Percentiles rank a stretch among this genome's conserved stretches.
Evolutionary conservation across 768 basidiomycete genomes (phyloP).

Genomic region (Brasilioporus rufonigricans): DNA sequence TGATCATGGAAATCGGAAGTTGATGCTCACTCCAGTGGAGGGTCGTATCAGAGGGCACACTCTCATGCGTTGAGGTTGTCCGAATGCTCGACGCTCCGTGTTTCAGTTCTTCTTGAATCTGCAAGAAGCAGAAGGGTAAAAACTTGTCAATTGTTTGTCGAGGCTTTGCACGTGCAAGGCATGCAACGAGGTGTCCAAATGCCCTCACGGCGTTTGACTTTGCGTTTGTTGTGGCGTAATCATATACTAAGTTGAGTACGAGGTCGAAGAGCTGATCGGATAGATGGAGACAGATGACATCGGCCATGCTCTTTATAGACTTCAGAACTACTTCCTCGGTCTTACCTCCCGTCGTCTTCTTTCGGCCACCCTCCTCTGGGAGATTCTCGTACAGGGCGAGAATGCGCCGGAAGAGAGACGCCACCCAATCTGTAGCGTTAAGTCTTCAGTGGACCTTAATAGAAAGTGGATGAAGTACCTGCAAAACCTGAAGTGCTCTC

Average conservation of each 20-base stretch:
- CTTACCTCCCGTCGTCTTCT: conserved; percentile 83
- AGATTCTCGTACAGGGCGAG: conserved; percentile 87
- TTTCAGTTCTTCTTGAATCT: conserved; percentile 82
- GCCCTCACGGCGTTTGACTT: conserved; percentile 90
- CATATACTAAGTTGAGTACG: conserved; percentile 77
- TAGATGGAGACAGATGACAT: conserved; percentile 73
- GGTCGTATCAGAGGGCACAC: conserved; percentile 81
- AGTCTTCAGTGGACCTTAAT: background rate
- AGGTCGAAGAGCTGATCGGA: conserved; percentile 73
- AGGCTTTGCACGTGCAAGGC: conserved; percentile 77
- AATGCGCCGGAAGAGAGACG: conserved; percentile 72
- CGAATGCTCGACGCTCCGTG: conserved; percentile 87
- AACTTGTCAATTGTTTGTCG: conserved; percentile 77
- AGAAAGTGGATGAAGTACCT: conserved; percentile 40
- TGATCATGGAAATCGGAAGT: background rate
- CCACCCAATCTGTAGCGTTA: conserved; percentile 66
- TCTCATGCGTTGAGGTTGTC: conserved; percentile 71
- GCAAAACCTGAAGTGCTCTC: conserved; percentile 81
- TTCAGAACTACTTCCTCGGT: conserved; percentile 72
- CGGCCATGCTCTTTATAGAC: conserved; percentile 75
- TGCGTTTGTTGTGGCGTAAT: conserved; percentile 86
- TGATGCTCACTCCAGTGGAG: conserved; percentile 82
- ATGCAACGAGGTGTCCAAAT: conserved; percentile 84
- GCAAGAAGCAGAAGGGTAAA: conserved; percentile 68
- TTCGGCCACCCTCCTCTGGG: conserved; percentile 91